These are phyloP conservation scores for Candida sp. DNA, from an alignment of 1,139 yeast genomes.

Conservation along the genomic window DNA sequence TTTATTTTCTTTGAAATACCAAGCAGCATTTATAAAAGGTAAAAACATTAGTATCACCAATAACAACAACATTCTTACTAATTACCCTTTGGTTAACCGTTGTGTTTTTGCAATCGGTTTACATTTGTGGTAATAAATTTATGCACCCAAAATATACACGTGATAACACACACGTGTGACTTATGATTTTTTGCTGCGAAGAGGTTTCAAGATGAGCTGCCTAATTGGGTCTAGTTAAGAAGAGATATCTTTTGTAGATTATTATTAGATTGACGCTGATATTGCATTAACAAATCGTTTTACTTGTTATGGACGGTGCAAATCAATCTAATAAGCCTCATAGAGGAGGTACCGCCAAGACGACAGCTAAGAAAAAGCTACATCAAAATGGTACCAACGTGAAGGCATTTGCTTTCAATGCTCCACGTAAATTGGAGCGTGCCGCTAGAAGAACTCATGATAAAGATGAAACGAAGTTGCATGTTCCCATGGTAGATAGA, in stretches of 20 bases:
- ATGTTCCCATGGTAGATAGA: slow-evolving; percentile 97
- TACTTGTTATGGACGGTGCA: slow-evolving; percentile 17
- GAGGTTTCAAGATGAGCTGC: too few relatives aligned
- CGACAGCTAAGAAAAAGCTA: slow-evolving; percentile 77
- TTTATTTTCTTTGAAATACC: slow-evolving; percentile 25
- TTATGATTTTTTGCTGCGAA: too few relatives aligned
- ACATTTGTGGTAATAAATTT: background rate
- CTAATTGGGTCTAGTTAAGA: too few relatives aligned
- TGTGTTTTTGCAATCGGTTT: background rate
- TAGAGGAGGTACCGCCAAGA: slow-evolving; percentile 50
- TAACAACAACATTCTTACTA: background rate
- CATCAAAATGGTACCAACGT: slow-evolving; percentile 92
- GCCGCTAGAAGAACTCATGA: slow-evolving; percentile 86
- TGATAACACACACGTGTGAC: background rate
- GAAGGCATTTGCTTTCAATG: slow-evolving; percentile 91
- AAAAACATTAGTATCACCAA: background rate
- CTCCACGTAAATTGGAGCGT: slow-evolving; percentile 85
- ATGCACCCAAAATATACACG: background rate
- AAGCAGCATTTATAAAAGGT: slow-evolving; percentile 7
- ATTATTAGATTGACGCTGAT: background rate
- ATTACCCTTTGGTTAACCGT: background rate
- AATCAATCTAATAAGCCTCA: slow-evolving; percentile 61
- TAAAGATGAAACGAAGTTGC: slow-evolving; percentile 79
- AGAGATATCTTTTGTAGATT: background rate
- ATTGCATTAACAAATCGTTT: background rate